Percentiles rank a stretch among this genome's conserved stretches.
phyloP scores from a whole-genome alignment of 305 asterid genomes.

The Rubia tinctorum region DNA sequence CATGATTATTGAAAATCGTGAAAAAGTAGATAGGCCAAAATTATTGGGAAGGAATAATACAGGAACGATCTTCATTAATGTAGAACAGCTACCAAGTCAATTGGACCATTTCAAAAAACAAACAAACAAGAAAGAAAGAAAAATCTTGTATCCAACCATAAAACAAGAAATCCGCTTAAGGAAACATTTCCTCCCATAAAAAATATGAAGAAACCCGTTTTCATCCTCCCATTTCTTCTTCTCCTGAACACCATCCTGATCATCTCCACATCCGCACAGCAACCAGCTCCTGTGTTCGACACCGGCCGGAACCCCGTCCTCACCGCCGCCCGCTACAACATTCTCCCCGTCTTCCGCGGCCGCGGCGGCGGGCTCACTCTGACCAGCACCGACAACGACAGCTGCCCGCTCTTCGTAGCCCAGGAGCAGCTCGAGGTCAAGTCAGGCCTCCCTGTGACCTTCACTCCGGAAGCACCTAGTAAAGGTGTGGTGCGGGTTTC shows the following conservation, averaged over 20 bases:
- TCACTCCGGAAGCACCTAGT: constrained; percentile 32
- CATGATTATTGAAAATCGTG: no score
- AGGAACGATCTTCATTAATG: no score
- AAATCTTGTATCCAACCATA: neutral
- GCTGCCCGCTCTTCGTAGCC: constrained; percentile 52
- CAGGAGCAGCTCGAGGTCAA: constrained; percentile 36
- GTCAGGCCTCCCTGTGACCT: constrained; percentile 45
- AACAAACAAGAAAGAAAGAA: no score
- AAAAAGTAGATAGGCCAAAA: no score
- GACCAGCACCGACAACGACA: constrained; percentile 22
- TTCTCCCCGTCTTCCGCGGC: constrained; percentile 46
- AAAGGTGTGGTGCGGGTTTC: constrained; percentile 37
- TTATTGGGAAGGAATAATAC: no score
- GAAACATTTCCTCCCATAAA: neutral
- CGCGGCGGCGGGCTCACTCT: constrained; percentile 54
- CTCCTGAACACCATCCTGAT: constrained; percentile 24
- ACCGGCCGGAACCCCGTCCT: constrained; percentile 27
- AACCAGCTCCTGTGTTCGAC: constrained; percentile 39
- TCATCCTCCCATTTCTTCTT: constrained; percentile 23
- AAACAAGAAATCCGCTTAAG: neutral
- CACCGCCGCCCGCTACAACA: constrained; percentile 34
- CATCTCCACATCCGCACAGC: constrained; percentile 24
- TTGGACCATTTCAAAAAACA: no score
- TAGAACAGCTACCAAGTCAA: neutral
- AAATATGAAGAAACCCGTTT: constrained; percentile 25